These are phyloP conservation scores for Neodidymelliopsis sp. DNA, from an alignment of 2,329 filamentous ascomycete species.

Conservation along the genomic window DNA sequence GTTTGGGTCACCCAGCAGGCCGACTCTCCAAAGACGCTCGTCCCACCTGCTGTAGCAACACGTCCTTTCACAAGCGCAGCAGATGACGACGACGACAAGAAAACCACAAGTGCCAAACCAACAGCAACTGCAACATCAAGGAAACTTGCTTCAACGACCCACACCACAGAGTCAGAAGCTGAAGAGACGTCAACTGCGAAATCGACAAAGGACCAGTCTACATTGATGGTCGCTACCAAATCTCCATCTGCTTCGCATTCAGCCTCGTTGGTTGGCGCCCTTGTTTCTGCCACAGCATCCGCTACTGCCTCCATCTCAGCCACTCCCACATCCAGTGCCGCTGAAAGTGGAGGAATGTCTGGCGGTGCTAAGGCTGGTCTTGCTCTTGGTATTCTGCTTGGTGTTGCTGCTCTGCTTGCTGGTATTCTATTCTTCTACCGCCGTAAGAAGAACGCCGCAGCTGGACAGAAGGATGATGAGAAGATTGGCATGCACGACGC, in stretches of 20 bases:
- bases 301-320: conserved; percentile 36
- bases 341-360: conserved; percentile 50
- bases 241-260: conserved; percentile 27
- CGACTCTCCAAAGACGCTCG: conserved; percentile 23
- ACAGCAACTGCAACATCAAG: conserved; percentile 23
- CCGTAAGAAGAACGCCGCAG: conserved; percentile 71
- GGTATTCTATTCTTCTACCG: conserved; percentile 76
- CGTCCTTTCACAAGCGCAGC: conserved; percentile 14
- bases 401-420: conserved; percentile 70
- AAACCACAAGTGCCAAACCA: conserved; percentile 15
- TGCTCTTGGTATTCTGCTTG: conserved; percentile 79
- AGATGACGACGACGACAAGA: conserved; percentile 23
- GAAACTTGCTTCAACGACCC: conserved; percentile 29
- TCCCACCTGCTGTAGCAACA: conserved; percentile 28
- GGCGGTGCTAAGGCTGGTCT: conserved; percentile 76
- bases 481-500: conserved; percentile 46
- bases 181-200: conserved; percentile 24
- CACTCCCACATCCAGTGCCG: conserved; percentile 32
- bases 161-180: conserved; percentile 20
- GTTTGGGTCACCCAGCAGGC: conserved; percentile 34
- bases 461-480: conserved; percentile 54
- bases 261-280: conserved; percentile 21
- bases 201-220: conserved; percentile 29
- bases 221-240: conserved; percentile 40
- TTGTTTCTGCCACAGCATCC: conserved; percentile 32